Evolutionary conservation across 768 basidiomycete species (phyloP).

Genomic region (Podaxis sp.): DNA sequence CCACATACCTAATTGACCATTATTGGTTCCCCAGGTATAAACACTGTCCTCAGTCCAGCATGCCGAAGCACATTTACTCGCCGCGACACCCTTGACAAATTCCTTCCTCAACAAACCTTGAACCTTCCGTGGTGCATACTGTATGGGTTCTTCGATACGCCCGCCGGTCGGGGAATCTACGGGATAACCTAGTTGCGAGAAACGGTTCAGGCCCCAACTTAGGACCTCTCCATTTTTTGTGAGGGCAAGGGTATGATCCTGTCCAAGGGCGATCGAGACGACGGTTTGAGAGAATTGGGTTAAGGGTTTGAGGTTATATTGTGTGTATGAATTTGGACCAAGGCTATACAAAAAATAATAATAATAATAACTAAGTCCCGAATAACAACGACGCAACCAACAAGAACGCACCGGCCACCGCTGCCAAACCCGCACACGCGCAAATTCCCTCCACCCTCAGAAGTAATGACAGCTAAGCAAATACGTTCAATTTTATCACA

Average conservation of each 20-base stretch:
- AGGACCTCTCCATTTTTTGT: conserved; percentile 80
- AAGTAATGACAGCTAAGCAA: conserved; percentile 59
- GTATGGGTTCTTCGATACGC: conserved; percentile 69
- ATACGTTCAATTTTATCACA: conserved; percentile 23
- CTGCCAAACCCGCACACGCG: conserved; percentile 89
- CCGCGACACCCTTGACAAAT: conserved; percentile 76
- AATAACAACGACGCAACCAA: neutral
- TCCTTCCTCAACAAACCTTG: conserved; percentile 77
- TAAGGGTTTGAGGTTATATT: conserved; percentile 67
- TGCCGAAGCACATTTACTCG: conserved; percentile 82
- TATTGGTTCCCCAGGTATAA: conserved; percentile 93
- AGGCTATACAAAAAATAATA: conserved; percentile 49
- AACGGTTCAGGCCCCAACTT: conserved; percentile 91
- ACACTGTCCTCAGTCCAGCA: conserved; percentile 79
- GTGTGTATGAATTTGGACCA: conserved; percentile 75
- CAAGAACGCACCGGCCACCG: conserved; percentile 67
- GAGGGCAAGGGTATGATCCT: conserved; percentile 91
- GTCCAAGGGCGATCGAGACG: conserved; percentile 76
- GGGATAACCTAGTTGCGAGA: conserved; percentile 84
- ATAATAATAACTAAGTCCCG: no score
- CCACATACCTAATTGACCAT: conserved; percentile 80
- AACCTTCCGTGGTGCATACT: conserved; percentile 74
- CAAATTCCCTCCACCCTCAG: conserved; percentile 71
- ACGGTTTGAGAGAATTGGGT: conserved; percentile 57
- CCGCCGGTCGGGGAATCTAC: conserved; percentile 55